Conservation (phyloP, 192 early-diverging fungal genomes). For the Coemansia sp. region DNA sequence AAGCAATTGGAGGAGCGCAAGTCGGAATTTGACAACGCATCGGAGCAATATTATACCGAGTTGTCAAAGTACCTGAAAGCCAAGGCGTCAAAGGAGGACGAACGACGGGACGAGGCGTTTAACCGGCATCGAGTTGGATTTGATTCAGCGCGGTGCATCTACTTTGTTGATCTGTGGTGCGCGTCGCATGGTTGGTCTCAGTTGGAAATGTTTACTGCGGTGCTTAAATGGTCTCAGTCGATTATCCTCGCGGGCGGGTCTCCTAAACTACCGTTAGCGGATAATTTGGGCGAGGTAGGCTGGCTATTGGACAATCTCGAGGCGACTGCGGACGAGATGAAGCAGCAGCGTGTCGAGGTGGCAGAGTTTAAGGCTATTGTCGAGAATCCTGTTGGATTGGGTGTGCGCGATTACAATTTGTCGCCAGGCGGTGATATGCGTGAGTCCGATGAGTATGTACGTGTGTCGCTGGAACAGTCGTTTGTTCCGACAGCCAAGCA, state of each 20-base stretch:
- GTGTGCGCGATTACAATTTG: constrained; percentile 40
- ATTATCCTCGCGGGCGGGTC: constrained; percentile 31
- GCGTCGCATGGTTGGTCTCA: constrained; percentile 45
- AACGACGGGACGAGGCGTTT: constrained; percentile 38
- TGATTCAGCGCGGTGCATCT: constrained; percentile 45
- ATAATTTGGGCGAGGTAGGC: constrained; percentile 6
- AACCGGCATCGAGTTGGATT: constrained; percentile 21
- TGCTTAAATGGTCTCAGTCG: constrained; percentile 49
- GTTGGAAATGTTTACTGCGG: constrained; percentile 46
- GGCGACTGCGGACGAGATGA: constrained; percentile 33
- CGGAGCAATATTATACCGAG: constrained; percentile 42
- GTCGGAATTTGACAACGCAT: constrained; percentile 33
- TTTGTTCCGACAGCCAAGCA: constrained; percentile 16
- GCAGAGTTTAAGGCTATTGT: constrained; percentile 52
- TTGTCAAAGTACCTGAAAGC: constrained; percentile 40
- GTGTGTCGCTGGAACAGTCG: constrained; percentile 40
- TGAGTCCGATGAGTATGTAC: constrained; percentile 39
- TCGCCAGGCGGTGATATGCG: constrained; percentile 19
- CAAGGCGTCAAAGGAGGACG: constrained; percentile 32
- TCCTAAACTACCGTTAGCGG: neutral
- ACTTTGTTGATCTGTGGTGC: constrained; percentile 50
- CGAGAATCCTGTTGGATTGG: constrained; percentile 37
- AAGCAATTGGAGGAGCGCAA: constrained; percentile 42
- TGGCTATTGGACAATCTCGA: constrained; percentile 33
- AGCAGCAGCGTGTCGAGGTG: constrained; percentile 38